phyloP scores from a whole-genome alignment of 768 basidiomycete genomes.

The Jaapia argillacea region DNA sequence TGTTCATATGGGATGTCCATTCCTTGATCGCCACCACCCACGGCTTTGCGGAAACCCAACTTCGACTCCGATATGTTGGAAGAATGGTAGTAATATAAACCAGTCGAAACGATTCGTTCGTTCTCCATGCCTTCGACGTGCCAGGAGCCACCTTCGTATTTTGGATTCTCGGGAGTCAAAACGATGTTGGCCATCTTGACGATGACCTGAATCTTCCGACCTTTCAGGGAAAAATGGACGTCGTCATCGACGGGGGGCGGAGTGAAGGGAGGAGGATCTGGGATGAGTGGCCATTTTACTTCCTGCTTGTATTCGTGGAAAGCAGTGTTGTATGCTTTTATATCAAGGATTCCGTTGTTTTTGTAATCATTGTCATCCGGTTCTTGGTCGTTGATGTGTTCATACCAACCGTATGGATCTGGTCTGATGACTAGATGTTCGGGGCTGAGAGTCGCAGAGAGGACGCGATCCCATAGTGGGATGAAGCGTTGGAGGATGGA shows the following conservation, averaged over 20 bases:
- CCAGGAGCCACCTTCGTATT: constrained; percentile 27
- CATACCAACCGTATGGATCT: too few species aligned
- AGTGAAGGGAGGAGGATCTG: not conserved
- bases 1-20: not conserved
- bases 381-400: too few species aligned
- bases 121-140: constrained; percentile 27
- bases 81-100: constrained; percentile 19
- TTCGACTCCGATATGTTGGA: constrained; percentile 22
- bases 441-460: not conserved
- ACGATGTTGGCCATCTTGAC: constrained; percentile 23
- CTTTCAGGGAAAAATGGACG: not conserved
- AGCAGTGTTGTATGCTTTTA: too few species aligned
- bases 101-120: constrained; percentile 14
- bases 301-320: too few species aligned
- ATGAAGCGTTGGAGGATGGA: not conserved
- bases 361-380: too few species aligned
- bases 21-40: not conserved
- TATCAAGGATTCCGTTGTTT: too few species aligned
- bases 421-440: too few species aligned
- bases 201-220: constrained; percentile 17
- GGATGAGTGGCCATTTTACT: not conserved
- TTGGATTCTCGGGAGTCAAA: constrained; percentile 26
- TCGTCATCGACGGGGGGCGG: not conserved
- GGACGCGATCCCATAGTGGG: not conserved
- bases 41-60: constrained; percentile 20